Percentiles rank a stretch among this genome's conserved stretches.
Evolutionary conservation across 805 yeast genomes (phyloP).

Genomic region (Metschnikowia sp.): DNA sequence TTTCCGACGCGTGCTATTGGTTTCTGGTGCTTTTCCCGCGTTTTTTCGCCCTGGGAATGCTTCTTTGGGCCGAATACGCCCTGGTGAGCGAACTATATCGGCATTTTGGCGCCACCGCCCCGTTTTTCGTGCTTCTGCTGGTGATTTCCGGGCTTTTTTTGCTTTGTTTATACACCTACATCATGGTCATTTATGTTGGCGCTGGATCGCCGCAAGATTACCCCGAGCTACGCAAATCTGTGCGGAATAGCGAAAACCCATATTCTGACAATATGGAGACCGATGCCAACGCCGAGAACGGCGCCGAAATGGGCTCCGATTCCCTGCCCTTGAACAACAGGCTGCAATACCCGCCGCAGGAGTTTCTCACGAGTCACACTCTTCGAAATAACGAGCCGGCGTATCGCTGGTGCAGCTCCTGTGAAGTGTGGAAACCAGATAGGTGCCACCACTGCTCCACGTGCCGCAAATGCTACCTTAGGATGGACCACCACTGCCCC

Average conservation of each 20-base stretch:
- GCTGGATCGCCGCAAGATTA: slow-evolving; percentile 67
- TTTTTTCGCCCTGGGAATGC: slow-evolving; percentile 37
- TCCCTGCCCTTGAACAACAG: neutral
- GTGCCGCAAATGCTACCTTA: slow-evolving; percentile 44
- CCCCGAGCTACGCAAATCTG: slow-evolving; percentile 35
- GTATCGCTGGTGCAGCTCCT: slow-evolving; percentile 55
- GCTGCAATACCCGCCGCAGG: slow-evolving; percentile 28
- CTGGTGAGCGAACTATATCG: slow-evolving; percentile 27
- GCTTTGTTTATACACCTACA: slow-evolving; percentile 49
- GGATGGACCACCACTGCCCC: slow-evolving; percentile 70
- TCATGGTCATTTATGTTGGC: slow-evolving; percentile 48
- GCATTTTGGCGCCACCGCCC: slow-evolving; percentile 5
- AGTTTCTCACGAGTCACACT: slow-evolving; percentile 33
- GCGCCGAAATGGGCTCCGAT: neutral
- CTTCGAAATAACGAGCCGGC: slow-evolving; percentile 51
- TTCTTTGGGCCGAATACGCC: slow-evolving; percentile 49
- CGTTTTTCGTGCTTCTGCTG: slow-evolving; percentile 13
- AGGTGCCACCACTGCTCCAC: slow-evolving; percentile 56
- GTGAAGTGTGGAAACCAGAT: slow-evolving; percentile 59
- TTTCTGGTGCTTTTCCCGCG: slow-evolving; percentile 47
- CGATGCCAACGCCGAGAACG: no score
- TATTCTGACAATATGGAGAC: no score
- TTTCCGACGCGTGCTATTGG: slow-evolving; percentile 32
- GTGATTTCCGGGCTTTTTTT: slow-evolving; percentile 25
- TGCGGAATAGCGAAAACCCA: neutral